Evolutionary conservation across 768 basidiomycete species (phyloP).

Genomic region (Xanthoconium stramineum): DNA sequence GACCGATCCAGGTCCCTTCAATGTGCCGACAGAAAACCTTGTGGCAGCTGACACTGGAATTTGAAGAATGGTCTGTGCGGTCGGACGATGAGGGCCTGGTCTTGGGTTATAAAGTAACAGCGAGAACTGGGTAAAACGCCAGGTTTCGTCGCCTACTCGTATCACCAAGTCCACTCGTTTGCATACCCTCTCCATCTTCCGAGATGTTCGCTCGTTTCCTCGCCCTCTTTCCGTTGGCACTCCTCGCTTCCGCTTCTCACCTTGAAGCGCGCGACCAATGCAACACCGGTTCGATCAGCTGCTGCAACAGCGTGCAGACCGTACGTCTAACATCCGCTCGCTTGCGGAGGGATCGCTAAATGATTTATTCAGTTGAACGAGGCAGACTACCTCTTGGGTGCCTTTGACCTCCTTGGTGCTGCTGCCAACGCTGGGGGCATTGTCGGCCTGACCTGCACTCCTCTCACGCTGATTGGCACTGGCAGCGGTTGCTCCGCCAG

Average conservation of each 20-base stretch:
- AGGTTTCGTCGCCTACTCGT: background rate
- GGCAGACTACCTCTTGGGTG: background rate
- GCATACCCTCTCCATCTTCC: background rate
- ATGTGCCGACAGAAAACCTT: background rate
- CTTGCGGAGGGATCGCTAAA: background rate
- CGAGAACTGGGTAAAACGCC: background rate
- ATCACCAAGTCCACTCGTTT: slow-evolving; percentile 2
- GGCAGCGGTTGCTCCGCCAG: background rate
- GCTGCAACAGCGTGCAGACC: slow-evolving; percentile 9
- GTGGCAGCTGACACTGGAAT: slow-evolving; percentile 1
- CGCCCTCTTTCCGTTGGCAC: slow-evolving; percentile 12
- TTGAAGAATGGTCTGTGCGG: background rate
- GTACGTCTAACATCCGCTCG: background rate
- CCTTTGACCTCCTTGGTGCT: background rate
- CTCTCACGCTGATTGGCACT: slow-evolving; percentile 1
- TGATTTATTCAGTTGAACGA: background rate
- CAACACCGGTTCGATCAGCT: slow-evolving; percentile 5
- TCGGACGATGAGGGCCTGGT: background rate
- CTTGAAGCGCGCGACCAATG: slow-evolving; percentile 12
- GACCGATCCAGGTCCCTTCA: background rate
- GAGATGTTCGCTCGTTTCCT: slow-evolving; percentile 16
- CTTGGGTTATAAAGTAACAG: background rate
- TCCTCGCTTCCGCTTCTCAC: slow-evolving; percentile 11
- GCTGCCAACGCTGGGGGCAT: background rate
- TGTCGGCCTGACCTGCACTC: slow-evolving; percentile 11